Evolutionary conservation across 192 early-diverging fungal genomes (phyloP).

Genomic region (Chytriomyces sp.): DNA sequence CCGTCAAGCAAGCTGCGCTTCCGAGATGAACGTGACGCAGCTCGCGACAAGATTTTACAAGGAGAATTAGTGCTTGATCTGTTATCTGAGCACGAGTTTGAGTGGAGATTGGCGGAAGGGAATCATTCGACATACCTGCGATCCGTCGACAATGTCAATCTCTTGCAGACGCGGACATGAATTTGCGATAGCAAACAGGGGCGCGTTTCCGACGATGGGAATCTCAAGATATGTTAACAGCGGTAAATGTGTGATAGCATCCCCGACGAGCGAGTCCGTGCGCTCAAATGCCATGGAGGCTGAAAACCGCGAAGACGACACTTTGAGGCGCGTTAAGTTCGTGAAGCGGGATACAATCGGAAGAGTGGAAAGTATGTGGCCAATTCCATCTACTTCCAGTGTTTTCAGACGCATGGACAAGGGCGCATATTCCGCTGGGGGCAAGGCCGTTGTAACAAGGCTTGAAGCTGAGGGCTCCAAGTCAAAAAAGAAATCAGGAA

Average conservation of each 20-base stretch:
- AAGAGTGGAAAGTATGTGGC: constrained; percentile 3
- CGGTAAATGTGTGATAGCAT: neutral
- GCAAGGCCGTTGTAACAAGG: neutral
- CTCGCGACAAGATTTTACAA: constrained; percentile 17
- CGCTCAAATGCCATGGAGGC: constrained; percentile 20
- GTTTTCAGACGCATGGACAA: constrained; percentile 4
- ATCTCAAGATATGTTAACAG: constrained; percentile 11
- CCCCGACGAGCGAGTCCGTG: constrained; percentile 1
- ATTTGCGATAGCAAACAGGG: constrained; percentile 11
- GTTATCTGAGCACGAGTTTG: constrained; percentile 6
- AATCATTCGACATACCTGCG: neutral
- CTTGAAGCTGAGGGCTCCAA: neutral
- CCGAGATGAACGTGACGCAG: constrained; percentile 17
- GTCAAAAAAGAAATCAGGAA: neutral
- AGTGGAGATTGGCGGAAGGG: neutral
- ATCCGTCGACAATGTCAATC: constrained; percentile 28
- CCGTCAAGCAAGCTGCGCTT: constrained; percentile 6
- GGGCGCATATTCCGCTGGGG: neutral
- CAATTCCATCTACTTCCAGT: constrained; percentile 26
- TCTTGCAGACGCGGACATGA: constrained; percentile 23
- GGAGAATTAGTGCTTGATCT: constrained; percentile 29
- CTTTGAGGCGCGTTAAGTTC: constrained; percentile 15
- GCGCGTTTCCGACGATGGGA: constrained; percentile 11
- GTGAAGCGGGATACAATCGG: constrained; percentile 20
- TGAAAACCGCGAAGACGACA: constrained; percentile 16